Evolutionary conservation across 441 rosid genomes (phyloP).

Genomic region (Gossypium trilobum): DNA sequence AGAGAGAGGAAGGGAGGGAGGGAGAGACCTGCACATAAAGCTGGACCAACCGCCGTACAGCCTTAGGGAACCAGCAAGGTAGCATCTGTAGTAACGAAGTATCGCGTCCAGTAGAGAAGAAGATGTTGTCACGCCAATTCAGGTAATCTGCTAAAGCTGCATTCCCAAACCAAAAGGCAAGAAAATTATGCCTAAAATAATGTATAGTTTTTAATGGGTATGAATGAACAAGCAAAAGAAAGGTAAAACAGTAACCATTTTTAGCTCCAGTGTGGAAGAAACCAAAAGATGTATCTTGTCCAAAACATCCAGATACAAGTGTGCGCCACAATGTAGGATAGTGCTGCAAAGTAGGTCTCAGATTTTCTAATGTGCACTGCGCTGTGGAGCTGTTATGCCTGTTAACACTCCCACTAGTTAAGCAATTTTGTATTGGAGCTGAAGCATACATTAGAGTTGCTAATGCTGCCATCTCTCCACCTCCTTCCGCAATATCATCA

Average conservation of each 20-base stretch:
- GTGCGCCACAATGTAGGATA: conserved; percentile 85
- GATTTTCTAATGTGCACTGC: conserved; percentile 92
- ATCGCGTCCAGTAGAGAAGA: conserved; percentile 83
- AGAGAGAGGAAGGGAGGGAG: conserved; percentile 12
- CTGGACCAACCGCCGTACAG: conserved; percentile 83
- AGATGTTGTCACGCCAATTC: conserved; percentile 84
- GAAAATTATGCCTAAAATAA: conserved; percentile 15
- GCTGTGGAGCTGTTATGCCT: conserved; percentile 70
- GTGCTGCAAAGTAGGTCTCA: conserved; percentile 65
- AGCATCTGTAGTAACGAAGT: conserved; percentile 94
- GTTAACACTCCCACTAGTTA: conserved; percentile 69
- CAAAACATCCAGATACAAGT: conserved; percentile 65
- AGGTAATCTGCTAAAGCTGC: conserved; percentile 73
- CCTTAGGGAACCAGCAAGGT: conserved; percentile 96
- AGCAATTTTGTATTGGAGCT: conserved; percentile 62
- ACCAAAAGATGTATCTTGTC: conserved; percentile 54
- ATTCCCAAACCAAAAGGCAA: conserved; percentile 26
- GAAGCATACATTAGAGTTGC: conserved; percentile 89
- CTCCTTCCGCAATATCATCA: conserved; percentile 97
- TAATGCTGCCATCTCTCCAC: conserved; percentile 92
- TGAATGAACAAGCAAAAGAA: conserved; percentile 18
- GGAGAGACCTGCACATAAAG: conserved; percentile 79
- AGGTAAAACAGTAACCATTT: conserved; percentile 48
- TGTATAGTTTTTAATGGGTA: conserved; percentile 2
- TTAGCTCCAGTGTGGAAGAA: conserved; percentile 44